Evolutionary conservation across 441 rosid species (phyloP).

Genomic region (Flueggea neowawraea): DNA sequence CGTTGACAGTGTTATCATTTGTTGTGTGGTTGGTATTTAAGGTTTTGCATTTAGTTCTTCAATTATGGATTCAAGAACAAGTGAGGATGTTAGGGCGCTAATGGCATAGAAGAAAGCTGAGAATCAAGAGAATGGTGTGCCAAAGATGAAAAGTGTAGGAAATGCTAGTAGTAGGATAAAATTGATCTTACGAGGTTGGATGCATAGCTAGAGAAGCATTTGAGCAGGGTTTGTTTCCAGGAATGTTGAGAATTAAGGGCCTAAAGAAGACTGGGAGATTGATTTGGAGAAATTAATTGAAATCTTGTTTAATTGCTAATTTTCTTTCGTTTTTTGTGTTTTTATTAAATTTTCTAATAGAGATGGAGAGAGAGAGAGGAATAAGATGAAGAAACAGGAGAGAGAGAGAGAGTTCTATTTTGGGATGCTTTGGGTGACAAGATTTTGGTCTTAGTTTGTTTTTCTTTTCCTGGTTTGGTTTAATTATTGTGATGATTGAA

Average conservation of each 20-base stretch:
- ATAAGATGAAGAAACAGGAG: too few species aligned
- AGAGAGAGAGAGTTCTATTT: too few species aligned
- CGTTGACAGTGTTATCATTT: neutral
- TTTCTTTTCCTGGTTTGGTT: too few species aligned
- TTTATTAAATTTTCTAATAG: too few species aligned
- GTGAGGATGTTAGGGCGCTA: slow-evolving; percentile 21
- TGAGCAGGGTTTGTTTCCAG: slow-evolving; percentile 80
- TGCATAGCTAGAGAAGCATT: slow-evolving; percentile 79
- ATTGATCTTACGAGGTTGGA: slow-evolving; percentile 81
- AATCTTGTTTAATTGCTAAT: too few species aligned
- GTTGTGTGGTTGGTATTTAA: slow-evolving; percentile 3
- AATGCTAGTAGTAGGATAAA: slow-evolving; percentile 47
- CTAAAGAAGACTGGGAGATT: slow-evolving; percentile 89
- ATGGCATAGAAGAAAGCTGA: slow-evolving; percentile 19
- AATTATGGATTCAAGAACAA: slow-evolving; percentile 37
- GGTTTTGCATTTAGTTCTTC: slow-evolving; percentile 7
- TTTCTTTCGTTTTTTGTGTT: too few species aligned
- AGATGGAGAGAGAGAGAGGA: too few species aligned
- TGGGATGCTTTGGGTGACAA: too few species aligned
- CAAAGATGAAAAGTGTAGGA: slow-evolving; percentile 46
- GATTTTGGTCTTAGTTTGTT: too few species aligned
- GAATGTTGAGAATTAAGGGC: slow-evolving; percentile 42
- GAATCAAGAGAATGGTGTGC: slow-evolving; percentile 14
- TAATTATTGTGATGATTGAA: too few species aligned
- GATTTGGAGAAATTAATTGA: slow-evolving; percentile 78